Evolutionary conservation across 306 rosid species (phyloP).

Genomic region (Corylus americana): DNA sequence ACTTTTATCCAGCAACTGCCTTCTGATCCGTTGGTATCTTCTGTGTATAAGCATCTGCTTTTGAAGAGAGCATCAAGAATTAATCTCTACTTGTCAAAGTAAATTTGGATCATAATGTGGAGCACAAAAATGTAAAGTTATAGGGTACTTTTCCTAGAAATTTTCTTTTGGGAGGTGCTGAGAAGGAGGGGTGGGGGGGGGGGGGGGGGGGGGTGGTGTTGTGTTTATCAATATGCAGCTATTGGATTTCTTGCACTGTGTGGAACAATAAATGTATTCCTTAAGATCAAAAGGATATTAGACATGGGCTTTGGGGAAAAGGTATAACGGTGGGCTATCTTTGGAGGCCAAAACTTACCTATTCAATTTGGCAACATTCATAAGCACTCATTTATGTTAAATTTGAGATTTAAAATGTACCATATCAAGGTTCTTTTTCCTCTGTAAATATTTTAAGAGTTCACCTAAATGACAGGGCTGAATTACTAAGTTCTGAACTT

Average conservation of each 20-base stretch:
- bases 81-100: not conserved
- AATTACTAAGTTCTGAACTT: not conserved
- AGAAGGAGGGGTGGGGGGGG: not conserved
- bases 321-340: not conserved
- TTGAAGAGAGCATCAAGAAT: not conserved
- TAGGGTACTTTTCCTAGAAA: not conserved
- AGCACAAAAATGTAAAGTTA: not conserved
- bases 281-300: not conserved
- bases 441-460: not conserved
- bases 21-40: not conserved
- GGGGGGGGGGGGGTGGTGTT: not conserved
- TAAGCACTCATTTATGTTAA: not conserved
- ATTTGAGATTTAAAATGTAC: not conserved
- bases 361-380: not conserved
- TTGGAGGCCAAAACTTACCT: not conserved
- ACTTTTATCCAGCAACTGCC: not conserved
- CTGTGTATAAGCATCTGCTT: not conserved
- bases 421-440: not conserved
- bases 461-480: not conserved
- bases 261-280: not conserved
- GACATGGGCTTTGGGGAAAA: not conserved
- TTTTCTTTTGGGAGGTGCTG: not conserved
- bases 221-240: not conserved
- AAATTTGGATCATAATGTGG: not conserved
- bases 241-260: not conserved